These are phyloP conservation scores for Coemansia sp. DNA, from an alignment of 192 early-diverging fungal species.

Conservation along the genomic window DNA sequence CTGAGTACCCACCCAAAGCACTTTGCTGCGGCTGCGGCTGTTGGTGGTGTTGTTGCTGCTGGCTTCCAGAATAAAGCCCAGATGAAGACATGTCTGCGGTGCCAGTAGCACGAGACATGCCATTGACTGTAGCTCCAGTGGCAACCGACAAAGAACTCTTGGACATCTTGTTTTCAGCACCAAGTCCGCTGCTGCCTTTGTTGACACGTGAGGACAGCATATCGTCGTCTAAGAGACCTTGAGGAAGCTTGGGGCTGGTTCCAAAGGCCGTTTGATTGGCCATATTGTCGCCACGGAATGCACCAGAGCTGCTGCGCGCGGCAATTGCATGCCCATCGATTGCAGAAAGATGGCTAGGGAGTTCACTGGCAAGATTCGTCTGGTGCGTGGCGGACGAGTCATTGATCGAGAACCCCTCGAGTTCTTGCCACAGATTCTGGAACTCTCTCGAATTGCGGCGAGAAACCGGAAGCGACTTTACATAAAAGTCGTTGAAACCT, in stretches of 20 bases:
- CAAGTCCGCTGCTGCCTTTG: not conserved
- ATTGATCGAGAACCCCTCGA: conserved; percentile 48
- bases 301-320: conserved; percentile 37
- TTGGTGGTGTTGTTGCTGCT: not conserved
- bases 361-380: not conserved
- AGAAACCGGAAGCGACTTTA: conserved; percentile 67
- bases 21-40: not conserved
- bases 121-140: conserved; percentile 11
- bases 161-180: not conserved
- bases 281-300: conserved; percentile 28
- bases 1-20: not conserved
- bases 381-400: conserved; percentile 22
- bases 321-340: conserved; percentile 38
- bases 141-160: not conserved
- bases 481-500: conserved; percentile 43
- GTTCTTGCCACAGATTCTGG: conserved; percentile 52
- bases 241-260: conserved; percentile 53
- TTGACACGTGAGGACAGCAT: conserved; percentile 12
- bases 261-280: conserved; percentile 18
- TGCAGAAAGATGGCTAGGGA: conserved; percentile 14
- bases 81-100: conserved; percentile 14
- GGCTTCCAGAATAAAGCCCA: not conserved
- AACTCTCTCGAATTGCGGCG: conserved; percentile 73
- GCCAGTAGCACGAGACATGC: conserved; percentile 15
- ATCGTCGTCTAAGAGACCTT: conserved; percentile 52